phyloP scores from a whole-genome alignment of 2,329 filamentous ascomycete genomes.

The Monilinia laxa region DNA sequence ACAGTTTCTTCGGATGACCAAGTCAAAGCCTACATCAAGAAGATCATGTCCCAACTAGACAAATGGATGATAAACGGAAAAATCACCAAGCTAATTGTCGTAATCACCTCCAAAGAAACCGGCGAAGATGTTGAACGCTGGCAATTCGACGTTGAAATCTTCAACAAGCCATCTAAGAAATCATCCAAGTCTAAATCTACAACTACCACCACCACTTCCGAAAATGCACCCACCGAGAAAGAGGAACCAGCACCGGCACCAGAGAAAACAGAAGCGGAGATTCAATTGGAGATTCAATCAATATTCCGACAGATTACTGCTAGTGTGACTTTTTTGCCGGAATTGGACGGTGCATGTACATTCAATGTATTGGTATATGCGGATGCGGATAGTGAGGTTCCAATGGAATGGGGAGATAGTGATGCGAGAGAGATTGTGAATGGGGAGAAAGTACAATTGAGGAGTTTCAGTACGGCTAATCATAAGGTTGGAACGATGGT shows the following conservation, averaged over 20 bases:
- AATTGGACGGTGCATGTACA: conserved; percentile 91
- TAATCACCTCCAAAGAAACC: conserved; percentile 95
- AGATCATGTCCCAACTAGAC: conserved; percentile 97
- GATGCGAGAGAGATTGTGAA: conserved; percentile 94
- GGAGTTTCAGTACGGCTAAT: conserved; percentile 93
- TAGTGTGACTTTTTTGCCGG: conserved; percentile 92
- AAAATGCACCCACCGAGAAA: conserved; percentile 59
- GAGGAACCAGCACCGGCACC: conserved; percentile 40
- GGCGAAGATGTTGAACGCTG: conserved; percentile 94
- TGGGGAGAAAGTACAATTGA: conserved; percentile 90
- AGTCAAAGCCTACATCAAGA: conserved; percentile 98
- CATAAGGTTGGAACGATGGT: conserved; percentile 94
- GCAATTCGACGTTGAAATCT: conserved; percentile 80
- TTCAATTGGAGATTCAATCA: conserved; percentile 92
- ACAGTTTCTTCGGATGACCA: conserved; percentile 91
- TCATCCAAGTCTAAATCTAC: conserved; percentile 35
- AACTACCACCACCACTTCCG: conserved; percentile 49
- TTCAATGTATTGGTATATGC: conserved; percentile 99
- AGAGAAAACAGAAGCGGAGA: conserved; percentile 89
- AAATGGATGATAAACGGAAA: conserved; percentile 98
- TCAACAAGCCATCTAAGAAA: conserved; percentile 47
- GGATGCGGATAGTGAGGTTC: conserved; percentile 93
- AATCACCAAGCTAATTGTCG: conserved; percentile 94
- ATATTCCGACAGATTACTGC: conserved; percentile 98
- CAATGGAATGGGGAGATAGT: conserved; percentile 97